phyloP scores from a whole-genome alignment of 257 asterid species.

The Nemophila menziesii region DNA sequence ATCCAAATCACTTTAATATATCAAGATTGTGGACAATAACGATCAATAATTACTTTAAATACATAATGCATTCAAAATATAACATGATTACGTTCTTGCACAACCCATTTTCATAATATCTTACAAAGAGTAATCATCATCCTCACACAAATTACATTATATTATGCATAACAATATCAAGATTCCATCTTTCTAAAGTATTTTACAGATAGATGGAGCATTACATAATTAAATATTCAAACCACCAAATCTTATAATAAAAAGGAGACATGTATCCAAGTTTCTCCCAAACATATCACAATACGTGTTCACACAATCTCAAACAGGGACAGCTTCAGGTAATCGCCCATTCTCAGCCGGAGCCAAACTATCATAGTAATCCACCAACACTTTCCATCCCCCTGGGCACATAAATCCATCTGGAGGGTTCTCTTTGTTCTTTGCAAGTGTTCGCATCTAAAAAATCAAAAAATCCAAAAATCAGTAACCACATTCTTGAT shows the following conservation, averaged over 20 bases:
- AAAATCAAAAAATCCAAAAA: background rate
- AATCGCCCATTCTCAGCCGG: slow-evolving; percentile 42
- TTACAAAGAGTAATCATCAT: background rate
- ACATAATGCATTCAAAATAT: no score
- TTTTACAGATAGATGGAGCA: slow-evolving; percentile 4
- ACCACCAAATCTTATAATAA: slow-evolving; percentile 2
- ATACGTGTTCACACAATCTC: slow-evolving; percentile 11
- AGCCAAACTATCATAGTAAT: slow-evolving; percentile 61
- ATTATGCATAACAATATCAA: background rate
- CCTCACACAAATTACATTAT: background rate
- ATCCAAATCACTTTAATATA: no score
- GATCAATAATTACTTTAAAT: no score
- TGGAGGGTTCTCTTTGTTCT: slow-evolving; percentile 76
- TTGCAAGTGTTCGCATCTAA: slow-evolving; percentile 86
- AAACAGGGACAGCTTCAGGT: slow-evolving; percentile 48
- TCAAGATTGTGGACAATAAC: no score
- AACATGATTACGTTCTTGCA: no score
- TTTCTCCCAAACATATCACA: slow-evolving; percentile 11
- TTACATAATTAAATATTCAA: slow-evolving; percentile 2
- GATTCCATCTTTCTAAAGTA: slow-evolving; percentile 1
- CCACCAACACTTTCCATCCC: slow-evolving; percentile 94
- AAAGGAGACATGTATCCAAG: slow-evolving; percentile 7
- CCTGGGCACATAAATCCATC: slow-evolving; percentile 97
- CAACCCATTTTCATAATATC: background rate
- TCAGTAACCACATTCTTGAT: background rate